Evolutionary conservation across 2,329 filamentous ascomycete species (phyloP).

Genomic region (Trichoderma asperellum): DNA sequence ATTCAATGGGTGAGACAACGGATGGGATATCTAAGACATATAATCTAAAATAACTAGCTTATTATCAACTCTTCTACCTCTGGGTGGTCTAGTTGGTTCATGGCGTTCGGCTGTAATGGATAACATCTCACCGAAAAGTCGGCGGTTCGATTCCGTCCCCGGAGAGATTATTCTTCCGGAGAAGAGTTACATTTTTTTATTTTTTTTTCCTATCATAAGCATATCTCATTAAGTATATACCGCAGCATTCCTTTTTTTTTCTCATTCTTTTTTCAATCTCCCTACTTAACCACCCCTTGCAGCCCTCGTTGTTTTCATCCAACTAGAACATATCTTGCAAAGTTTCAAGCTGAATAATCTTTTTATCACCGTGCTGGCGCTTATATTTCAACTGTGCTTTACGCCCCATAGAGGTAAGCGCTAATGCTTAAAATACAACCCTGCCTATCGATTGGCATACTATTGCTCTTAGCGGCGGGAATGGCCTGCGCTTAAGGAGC

Average conservation of each 20-base stretch:
- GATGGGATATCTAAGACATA: background rate
- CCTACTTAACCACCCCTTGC: background rate
- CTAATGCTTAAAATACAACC: background rate
- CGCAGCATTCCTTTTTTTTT: background rate
- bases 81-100: conserved; percentile 40
- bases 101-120: conserved; percentile 39
- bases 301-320: too few relatives aligned
- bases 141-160: conserved; percentile 39
- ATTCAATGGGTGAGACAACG: background rate
- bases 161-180: conserved; percentile 34
- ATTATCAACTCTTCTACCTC: conserved; percentile 30
- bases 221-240: too few relatives aligned
- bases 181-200: conserved; percentile 29
- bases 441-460: background rate
- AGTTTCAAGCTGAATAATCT: too few relatives aligned
- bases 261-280: background rate
- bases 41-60: background rate
- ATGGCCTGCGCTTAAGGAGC: background rate
- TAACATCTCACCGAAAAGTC: conserved; percentile 36
- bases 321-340: background rate
- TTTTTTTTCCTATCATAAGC: background rate
- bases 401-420: background rate
- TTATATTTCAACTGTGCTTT: background rate
- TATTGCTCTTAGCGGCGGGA: background rate
- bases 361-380: background rate